A percentile compares a stretch with the other conserved stretches of the same genome.
Evolutionary conservation across 306 rosid genomes (phyloP).

Genomic region (Quercus suber): DNA sequence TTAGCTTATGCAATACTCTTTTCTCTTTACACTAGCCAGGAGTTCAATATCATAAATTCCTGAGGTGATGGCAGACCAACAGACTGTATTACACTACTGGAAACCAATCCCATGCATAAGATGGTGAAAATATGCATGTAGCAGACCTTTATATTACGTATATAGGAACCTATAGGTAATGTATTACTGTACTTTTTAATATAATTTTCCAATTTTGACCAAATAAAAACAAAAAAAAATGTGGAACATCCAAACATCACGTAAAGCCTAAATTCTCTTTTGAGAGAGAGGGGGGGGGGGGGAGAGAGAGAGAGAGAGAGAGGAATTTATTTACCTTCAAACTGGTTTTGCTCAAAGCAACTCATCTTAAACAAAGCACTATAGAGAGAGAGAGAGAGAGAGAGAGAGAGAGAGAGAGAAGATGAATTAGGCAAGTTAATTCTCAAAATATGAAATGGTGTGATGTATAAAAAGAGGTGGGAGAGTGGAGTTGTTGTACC

Average conservation of each 20-base stretch:
- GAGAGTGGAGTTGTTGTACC: neutral
- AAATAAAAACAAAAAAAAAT: neutral
- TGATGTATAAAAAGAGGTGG: neutral
- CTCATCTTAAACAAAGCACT: neutral
- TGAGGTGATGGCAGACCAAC: no score
- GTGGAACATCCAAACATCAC: no score
- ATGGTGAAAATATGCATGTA: no score
- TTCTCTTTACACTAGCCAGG: no score
- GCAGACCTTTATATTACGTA: no score
- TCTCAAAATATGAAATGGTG: neutral
- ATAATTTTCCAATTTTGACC: neutral
- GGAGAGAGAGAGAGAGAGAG: neutral
- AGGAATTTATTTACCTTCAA: neutral
- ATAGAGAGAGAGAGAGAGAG: neutral
- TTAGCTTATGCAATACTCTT: no score
- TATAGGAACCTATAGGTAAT: no score
- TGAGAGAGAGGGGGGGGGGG: no score
- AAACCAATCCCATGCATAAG: no score
- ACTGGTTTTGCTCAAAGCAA: neutral
- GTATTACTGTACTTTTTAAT: neutral
- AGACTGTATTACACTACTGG: no score
- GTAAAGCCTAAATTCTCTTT: no score
- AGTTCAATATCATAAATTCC: no score
- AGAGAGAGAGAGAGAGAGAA: neutral
- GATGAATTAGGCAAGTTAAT: neutral